A percentile compares a stretch with the other conserved stretches of the same genome.
phyloP scores from a whole-genome alignment of 1,139 yeast genomes.

The Candida frijolesensis region DNA sequence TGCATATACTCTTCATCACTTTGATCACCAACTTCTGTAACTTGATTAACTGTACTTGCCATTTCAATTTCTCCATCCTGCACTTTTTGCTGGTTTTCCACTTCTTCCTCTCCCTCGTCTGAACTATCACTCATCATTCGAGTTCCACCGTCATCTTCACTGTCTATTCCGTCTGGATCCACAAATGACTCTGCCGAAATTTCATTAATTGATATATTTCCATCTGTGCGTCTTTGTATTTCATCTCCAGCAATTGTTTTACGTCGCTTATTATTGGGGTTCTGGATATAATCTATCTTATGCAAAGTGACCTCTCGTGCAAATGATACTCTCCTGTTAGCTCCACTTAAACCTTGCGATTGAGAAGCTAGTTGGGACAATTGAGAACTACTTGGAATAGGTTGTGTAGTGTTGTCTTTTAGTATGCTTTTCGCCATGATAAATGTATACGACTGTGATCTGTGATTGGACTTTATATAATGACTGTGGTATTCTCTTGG shows the following conservation, averaged over 20 bases:
- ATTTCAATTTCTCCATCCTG: slow-evolving; percentile 21
- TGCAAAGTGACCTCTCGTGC: slow-evolving; percentile 78
- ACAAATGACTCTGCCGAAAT: not conserved
- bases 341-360: not conserved
- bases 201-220: not conserved
- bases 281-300: slow-evolving; percentile 51
- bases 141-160: slow-evolving; percentile 2
- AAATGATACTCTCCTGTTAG: slow-evolving; percentile 61
- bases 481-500: not conserved
- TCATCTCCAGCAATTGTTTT: slow-evolving; percentile 31
- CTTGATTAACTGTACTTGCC: not conserved
- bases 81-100: not conserved
- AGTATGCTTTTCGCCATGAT: slow-evolving; percentile 27
- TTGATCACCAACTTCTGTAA: slow-evolving; percentile 2
- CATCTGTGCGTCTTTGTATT: not conserved
- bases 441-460: not conserved
- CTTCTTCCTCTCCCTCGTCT: slow-evolving; percentile 14
- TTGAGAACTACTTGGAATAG: not conserved
- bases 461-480: not conserved
- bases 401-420: slow-evolving; percentile 21
- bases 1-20: slow-evolving; percentile 9
- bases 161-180: not conserved
- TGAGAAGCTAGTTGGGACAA: not conserved
- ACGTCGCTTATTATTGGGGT: slow-evolving; percentile 35
- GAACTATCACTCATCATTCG: slow-evolving; percentile 22